These are phyloP conservation scores for Naegleria gruberi DNA, from an alignment of 208 protist genomes.

Conservation along the genomic window DNA sequence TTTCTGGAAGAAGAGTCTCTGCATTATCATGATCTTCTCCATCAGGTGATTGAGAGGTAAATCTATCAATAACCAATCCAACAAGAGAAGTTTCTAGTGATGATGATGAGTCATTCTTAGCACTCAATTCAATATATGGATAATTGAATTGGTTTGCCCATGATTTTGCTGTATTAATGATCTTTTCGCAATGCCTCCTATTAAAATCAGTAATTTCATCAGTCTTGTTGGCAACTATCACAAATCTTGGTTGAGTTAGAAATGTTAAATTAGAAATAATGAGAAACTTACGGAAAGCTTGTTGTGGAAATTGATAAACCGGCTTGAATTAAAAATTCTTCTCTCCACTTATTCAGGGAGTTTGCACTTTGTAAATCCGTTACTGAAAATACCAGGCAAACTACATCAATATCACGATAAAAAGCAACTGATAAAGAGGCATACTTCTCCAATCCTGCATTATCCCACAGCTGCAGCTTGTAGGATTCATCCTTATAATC, in stretches of 20 bases:
- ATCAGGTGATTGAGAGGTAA: neutral
- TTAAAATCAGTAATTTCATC: neutral
- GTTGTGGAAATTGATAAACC: neutral
- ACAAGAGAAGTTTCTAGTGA: neutral
- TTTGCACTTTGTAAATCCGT: neutral
- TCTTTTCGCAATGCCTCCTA: neutral
- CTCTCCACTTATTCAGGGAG: neutral
- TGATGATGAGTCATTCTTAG: neutral
- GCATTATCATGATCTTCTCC: neutral
- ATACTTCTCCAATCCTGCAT: neutral
- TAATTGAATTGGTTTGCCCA: neutral
- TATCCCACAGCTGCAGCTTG: neutral
- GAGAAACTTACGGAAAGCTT: neutral
- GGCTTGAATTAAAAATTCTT: neutral
- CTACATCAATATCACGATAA: neutral
- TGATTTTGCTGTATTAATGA: neutral
- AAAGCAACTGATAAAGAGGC: neutral
- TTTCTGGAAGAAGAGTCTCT: neutral
- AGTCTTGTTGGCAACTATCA: neutral
- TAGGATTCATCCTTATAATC: neutral
- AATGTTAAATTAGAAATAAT: neutral
- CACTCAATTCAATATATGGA: neutral
- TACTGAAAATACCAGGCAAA: neutral
- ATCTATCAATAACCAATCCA: neutral
- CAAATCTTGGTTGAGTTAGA: neutral